Base-by-base conservation (phyloP, 2,329 filamentous ascomycete species). In the Aureobasidium subglaciale region DNA sequence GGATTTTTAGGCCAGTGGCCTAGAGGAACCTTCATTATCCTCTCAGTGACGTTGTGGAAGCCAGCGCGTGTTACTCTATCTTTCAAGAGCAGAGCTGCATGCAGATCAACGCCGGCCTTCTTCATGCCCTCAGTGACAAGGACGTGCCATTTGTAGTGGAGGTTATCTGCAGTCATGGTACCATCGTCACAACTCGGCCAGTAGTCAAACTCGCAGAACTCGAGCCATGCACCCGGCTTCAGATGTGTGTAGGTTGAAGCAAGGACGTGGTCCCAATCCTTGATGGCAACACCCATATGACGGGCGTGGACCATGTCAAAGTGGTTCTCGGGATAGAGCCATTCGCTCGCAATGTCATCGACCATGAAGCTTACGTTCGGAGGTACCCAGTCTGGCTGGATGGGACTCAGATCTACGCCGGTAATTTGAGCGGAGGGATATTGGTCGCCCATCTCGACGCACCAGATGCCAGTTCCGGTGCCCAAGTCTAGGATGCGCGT, bases 361-460 rank as follows among this genome's bases (percentile, higher is more conserved):
- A 68, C 60, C 34, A 65, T 59, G 52, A 68, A 68, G n/a, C 41
- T 40, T 30, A 64, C 64, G 27, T 66, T 67, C 5, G 63, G 65
- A 0, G 75, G 74, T 0, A 77, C 71, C 69, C 71, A 74, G 55
- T 65, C 63, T 3, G 75, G 76, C 59, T 78, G 76, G 45, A 77
- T 78, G 30, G 76, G 75, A 1, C 72, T 75, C 41, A 78, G 71
- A 60, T 78, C 75, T 22, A 70, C 73, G 37, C 76, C 77, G 4
- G 70, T 71, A 38, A 80, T 70, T 22, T 67, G 62, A 16, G 62
- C 61, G 24, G 59, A 50, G 20, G 63, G 63, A 55, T 65, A 66
- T n/a, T 60, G 62, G 59, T 66, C 63, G 25, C 61, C 65, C 11
- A 75, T 71, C 25, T 63, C 64, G 22, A 63, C 63, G 22, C 65